Conservation (phyloP, 139 green algal genomes). For the Zygnema cylindricum region DNA sequence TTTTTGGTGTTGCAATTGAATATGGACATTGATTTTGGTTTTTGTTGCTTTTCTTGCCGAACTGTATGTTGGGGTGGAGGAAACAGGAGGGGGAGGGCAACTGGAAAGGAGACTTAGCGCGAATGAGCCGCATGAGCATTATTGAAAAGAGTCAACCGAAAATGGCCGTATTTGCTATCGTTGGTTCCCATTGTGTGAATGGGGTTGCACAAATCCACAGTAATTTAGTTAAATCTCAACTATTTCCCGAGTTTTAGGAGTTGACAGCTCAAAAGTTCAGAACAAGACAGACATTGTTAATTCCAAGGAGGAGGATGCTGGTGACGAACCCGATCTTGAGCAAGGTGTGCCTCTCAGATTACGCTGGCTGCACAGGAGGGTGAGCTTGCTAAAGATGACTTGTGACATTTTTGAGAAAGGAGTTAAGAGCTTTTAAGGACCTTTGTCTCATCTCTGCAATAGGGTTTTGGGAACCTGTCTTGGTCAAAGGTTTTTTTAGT, state of each 20-base stretch:
- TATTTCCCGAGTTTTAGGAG: conserved; percentile 76
- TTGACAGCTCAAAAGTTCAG: conserved; percentile 86
- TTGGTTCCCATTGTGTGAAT: conserved; percentile 87
- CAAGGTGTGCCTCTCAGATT: conserved; percentile 63
- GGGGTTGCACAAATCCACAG: conserved; percentile 96
- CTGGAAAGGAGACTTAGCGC: conserved; percentile 83
- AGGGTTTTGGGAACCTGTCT: background rate
- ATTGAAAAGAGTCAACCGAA: conserved; percentile 88
- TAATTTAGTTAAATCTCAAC: conserved; percentile 85
- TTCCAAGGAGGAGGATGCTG: conserved; percentile 82
- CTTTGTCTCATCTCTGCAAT: background rate
- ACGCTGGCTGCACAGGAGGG: background rate
- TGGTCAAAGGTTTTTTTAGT: background rate
- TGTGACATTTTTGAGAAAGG: background rate
- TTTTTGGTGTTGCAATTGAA: too few species aligned
- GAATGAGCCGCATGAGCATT: conserved; percentile 89
- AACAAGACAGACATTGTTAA: conserved; percentile 98
- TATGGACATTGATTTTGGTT: too few species aligned
- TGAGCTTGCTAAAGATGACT: background rate
- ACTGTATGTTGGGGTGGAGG: too few species aligned
- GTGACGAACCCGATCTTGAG: conserved; percentile 62
- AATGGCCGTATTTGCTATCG: conserved; percentile 91
- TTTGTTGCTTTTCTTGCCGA: too few species aligned
- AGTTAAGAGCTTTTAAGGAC: background rate
- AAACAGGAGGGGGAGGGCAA: conserved; percentile 41